A percentile compares a stretch with the other conserved stretches of the same genome.
Conservation (phyloP, 1,139 yeast genomes). For the Saccharomycopsis hybrid region DNA sequence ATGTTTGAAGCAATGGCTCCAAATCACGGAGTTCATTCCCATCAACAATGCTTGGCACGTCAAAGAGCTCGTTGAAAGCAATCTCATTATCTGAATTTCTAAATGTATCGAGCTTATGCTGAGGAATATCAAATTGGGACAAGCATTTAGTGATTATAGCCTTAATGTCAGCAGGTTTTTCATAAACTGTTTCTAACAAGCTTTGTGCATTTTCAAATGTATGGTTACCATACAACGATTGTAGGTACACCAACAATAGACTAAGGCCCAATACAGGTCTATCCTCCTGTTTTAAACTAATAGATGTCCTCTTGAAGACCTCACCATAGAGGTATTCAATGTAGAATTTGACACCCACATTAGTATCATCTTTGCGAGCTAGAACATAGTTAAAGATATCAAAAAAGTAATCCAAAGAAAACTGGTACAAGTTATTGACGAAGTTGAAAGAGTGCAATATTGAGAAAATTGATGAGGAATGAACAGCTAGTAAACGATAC, state of each 20-base stretch:
- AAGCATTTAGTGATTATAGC: neutral
- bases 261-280: slow-evolving; percentile 39
- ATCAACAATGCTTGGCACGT: neutral
- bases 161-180: neutral
- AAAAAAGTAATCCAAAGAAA: slow-evolving; percentile 46
- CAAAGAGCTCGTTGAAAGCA: neutral
- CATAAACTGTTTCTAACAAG: neutral
- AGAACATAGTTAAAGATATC: slow-evolving; percentile 1
- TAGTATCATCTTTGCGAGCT: slow-evolving; percentile 18
- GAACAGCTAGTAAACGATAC: slow-evolving; percentile 49
- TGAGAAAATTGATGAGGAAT: slow-evolving; percentile 45
- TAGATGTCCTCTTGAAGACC: slow-evolving; percentile 40
- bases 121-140: neutral
- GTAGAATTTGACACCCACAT: slow-evolving; percentile 28
- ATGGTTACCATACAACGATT: neutral
- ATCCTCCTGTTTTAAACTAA: slow-evolving; percentile 47
- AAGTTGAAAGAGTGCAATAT: slow-evolving; percentile 38
- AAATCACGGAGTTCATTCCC: neutral
- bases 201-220: neutral
- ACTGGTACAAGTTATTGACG: slow-evolving; percentile 49
- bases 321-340: slow-evolving; percentile 38
- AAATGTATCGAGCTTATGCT: neutral
- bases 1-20: neutral
- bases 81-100: neutral
- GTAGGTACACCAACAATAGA: slow-evolving; percentile 26